Evolutionary conservation across 2,329 filamentous ascomycete genomes (phyloP).

Genomic region (Ascochyta fabae): DNA sequence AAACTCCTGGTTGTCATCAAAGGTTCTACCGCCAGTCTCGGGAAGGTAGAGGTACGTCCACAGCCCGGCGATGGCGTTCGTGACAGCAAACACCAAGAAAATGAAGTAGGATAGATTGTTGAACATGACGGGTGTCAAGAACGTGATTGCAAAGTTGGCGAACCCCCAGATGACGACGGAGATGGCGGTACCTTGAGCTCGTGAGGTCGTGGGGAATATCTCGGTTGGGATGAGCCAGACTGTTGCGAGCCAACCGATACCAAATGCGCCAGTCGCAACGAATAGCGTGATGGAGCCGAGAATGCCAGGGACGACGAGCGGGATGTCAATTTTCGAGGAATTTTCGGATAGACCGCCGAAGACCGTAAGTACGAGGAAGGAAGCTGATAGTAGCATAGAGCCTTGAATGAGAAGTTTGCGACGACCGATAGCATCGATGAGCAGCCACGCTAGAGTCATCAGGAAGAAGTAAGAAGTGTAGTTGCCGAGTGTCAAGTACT

Average conservation of each 20-base stretch:
- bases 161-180: constrained; percentile 64
- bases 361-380: constrained; percentile 60
- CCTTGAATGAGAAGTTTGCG: constrained; percentile 62
- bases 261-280: constrained; percentile 66
- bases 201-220: constrained; percentile 62
- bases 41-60: constrained; percentile 62
- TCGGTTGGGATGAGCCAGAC: constrained; percentile 67
- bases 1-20: constrained; percentile 67
- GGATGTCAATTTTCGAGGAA: constrained; percentile 46
- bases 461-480: constrained; percentile 66
- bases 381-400: constrained; percentile 56
- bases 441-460: constrained; percentile 67
- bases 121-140: constrained; percentile 65
- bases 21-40: constrained; percentile 64
- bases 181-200: constrained; percentile 62
- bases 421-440: constrained; percentile 63
- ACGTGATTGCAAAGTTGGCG: constrained; percentile 64
- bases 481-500: constrained; percentile 66
- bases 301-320: constrained; percentile 54
- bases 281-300: constrained; percentile 61
- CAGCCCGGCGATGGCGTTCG: constrained; percentile 61
- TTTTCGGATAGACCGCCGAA: constrained; percentile 59
- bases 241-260: constrained; percentile 66
- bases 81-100: constrained; percentile 62
- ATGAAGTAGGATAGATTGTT: constrained; percentile 66